Conservation (phyloP, 1,284 basidiomycete species). For the Ceratobasidium sp. region DNA sequence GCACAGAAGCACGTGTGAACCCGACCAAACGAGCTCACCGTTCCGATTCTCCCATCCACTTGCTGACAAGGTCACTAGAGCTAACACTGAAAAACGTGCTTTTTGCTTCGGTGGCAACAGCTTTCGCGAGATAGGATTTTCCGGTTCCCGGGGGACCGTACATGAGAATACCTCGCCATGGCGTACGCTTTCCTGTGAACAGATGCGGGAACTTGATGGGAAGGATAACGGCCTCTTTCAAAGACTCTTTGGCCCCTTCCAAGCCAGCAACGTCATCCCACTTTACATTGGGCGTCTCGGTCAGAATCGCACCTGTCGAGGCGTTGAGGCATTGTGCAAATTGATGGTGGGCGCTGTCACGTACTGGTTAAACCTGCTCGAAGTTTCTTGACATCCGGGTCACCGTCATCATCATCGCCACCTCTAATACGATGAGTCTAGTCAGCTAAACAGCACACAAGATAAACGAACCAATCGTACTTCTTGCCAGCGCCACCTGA, state of each 20-base stretch:
- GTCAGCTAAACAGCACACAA: slow-evolving; percentile 9
- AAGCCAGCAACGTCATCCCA: slow-evolving; percentile 99
- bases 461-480: slow-evolving; percentile 46
- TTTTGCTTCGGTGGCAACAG: slow-evolving; percentile 98
- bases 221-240: slow-evolving; percentile 98
- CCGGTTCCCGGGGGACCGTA: slow-evolving; percentile 98
- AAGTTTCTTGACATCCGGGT: slow-evolving; percentile 95
- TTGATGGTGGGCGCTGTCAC: slow-evolving; percentile 37
- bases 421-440: slow-evolving; percentile 48
- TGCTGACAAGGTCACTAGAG: slow-evolving; percentile 94
- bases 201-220: slow-evolving; percentile 99
- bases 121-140: slow-evolving; percentile 95
- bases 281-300: slow-evolving; percentile 93
- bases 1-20: not conserved
- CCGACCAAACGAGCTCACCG: slow-evolving; percentile 60
- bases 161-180: slow-evolving; percentile 93
- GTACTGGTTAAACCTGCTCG: slow-evolving; percentile 79
- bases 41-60: slow-evolving; percentile 99
- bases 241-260: slow-evolving; percentile 90
- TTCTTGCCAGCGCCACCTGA: slow-evolving; percentile 70
- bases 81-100: slow-evolving; percentile 98
- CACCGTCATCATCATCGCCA: slow-evolving; percentile 77
- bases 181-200: slow-evolving; percentile 97
- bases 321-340: not conserved
- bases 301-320: slow-evolving; percentile 77